Conservation (phyloP, 2,329 filamentous ascomycete genomes). For the Fusarium sp. region DNA sequence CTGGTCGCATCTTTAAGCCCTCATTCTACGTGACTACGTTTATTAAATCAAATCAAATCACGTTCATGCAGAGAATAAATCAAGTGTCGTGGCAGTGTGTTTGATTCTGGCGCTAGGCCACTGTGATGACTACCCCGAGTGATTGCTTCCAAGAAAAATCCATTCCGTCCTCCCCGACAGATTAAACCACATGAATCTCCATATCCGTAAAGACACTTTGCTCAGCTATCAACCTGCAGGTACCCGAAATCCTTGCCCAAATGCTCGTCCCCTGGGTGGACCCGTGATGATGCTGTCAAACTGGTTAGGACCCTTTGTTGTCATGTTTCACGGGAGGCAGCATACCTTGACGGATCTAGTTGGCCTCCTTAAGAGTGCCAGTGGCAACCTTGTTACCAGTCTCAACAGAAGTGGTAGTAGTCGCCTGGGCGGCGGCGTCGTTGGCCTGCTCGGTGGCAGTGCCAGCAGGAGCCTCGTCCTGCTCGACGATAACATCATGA, state of each 20-base stretch:
- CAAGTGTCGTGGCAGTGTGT: neutral
- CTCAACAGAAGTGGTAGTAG: neutral
- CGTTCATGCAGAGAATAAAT: neutral
- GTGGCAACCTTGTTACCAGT: neutral
- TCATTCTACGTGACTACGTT: neutral
- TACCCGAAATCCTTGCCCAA: neutral
- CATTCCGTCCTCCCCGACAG: neutral
- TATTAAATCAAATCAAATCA: neutral
- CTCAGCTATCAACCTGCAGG: constrained; percentile 13
- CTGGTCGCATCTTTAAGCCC: neutral
- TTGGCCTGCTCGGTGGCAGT: no score
- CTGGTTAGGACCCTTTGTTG: neutral
- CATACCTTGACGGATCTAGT: constrained; percentile 1
- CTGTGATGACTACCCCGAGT: neutral
- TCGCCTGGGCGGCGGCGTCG: no score
- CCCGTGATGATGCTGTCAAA: neutral
- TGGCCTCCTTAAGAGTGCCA: neutral
- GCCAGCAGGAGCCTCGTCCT: neutral
- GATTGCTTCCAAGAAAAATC: neutral
- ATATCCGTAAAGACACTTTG: constrained; percentile 2
- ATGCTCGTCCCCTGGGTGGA: neutral
- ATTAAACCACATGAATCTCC: constrained; percentile 10
- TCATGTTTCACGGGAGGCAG: neutral
- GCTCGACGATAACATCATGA: neutral
- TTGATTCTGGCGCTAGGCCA: neutral